phyloP scores from a whole-genome alignment of 148 eudicot species.

The Polygonum aviculare region DNA sequence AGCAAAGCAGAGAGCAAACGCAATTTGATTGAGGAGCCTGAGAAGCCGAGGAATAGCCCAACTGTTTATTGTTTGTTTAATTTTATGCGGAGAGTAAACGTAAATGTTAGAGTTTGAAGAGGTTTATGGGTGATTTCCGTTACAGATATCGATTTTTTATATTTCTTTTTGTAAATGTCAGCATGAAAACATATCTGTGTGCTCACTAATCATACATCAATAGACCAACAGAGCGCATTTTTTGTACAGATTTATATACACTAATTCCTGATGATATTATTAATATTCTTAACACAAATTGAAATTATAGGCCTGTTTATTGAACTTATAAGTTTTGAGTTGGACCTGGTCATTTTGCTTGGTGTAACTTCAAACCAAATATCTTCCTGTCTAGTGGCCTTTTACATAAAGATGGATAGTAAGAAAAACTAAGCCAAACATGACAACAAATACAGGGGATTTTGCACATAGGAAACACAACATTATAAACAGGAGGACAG shows the following conservation, averaged over 20 bases:
- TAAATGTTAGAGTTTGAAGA: background rate
- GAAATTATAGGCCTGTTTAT: too few relatives aligned
- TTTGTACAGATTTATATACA: too few relatives aligned
- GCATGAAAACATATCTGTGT: too few relatives aligned
- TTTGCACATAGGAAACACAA: background rate
- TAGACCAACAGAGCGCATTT: background rate
- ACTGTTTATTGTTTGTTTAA: background rate
- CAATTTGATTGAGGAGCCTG: background rate
- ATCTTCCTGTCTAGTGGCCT: background rate
- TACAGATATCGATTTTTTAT: background rate
- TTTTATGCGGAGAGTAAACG: background rate
- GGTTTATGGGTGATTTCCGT: background rate
- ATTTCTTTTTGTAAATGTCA: too few relatives aligned
- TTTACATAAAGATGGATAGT: too few relatives aligned
- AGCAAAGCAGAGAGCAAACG: background rate
- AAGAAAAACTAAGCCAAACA: background rate
- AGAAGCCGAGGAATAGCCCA: background rate
- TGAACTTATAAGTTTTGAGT: too few relatives aligned
- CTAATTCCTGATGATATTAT: too few relatives aligned
- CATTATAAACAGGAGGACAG: constrained; percentile 5
- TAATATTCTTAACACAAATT: too few relatives aligned
- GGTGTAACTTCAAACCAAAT: too few relatives aligned
- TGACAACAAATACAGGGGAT: background rate
- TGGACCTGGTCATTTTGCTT: too few relatives aligned
- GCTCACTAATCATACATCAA: background rate